phyloP scores from a whole-genome alignment of 805 yeast genomes.

The Torulaspora franciscae region DNA sequence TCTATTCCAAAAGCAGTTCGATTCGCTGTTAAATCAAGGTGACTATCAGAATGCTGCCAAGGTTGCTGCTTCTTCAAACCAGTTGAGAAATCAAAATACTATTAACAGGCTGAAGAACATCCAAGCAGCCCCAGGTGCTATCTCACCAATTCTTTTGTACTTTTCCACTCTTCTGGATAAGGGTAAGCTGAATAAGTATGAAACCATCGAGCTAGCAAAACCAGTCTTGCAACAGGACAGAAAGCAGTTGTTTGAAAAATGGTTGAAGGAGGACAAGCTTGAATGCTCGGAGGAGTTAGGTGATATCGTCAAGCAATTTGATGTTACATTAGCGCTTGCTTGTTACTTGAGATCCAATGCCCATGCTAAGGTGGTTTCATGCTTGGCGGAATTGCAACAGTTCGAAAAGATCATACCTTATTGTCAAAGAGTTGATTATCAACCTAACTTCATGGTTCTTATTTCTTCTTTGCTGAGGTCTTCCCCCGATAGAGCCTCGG shows the following conservation, averaged over 20 bases:
- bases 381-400: slow-evolving; percentile 92
- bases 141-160: slow-evolving; percentile 90
- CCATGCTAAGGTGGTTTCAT: slow-evolving; percentile 84
- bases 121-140: slow-evolving; percentile 90
- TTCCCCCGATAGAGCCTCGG: slow-evolving; percentile 97
- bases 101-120: slow-evolving; percentile 86
- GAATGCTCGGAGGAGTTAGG: slow-evolving; percentile 96
- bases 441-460: slow-evolving; percentile 85
- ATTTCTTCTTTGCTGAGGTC: slow-evolving; percentile 86
- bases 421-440: slow-evolving; percentile 81
- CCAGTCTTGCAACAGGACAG: slow-evolving; percentile 96
- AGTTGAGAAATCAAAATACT: slow-evolving; percentile 89
- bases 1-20: slow-evolving; percentile 86
- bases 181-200: slow-evolving; percentile 87
- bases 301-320: slow-evolving; percentile 87
- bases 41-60: slow-evolving; percentile 91
- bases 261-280: slow-evolving; percentile 92
- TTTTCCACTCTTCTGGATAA: slow-evolving; percentile 86
- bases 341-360: slow-evolving; percentile 80
- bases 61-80: slow-evolving; percentile 92
- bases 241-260: slow-evolving; percentile 87
- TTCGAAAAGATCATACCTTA: slow-evolving; percentile 93
- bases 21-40: slow-evolving; percentile 73
- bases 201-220: slow-evolving; percentile 88
- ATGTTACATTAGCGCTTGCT: slow-evolving; percentile 79